Evolutionary conservation across 106 monocot species (phyloP), one percentile per base, ranked within the genome.

Genomic region (Gastrodia elata): DNA sequence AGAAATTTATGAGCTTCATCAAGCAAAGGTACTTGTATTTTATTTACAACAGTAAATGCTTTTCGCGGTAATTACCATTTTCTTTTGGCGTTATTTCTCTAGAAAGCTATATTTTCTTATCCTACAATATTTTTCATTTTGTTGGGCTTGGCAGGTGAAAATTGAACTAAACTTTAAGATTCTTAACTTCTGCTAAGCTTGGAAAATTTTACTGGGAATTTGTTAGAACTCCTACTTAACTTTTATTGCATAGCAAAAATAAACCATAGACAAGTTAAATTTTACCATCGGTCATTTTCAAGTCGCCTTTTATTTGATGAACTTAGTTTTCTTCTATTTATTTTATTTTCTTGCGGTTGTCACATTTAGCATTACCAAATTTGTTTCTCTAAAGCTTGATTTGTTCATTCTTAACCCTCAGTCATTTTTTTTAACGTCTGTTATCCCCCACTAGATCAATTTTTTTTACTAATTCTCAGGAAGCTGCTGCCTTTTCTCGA

Each of bases 1-100:
- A 70, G 97, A 97, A 68, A 83, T 97, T 65, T 97, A 88, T 84
- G 97, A 97, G 72, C 90, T 97, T 74, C 92, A 92, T 69, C 90
- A 93, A 77, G 97, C 97, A 64, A 97, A 97, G 86, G 97, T 97
- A 1, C 46, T 27, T 58, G 68, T 27, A n/a, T 57, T n/a, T 57
- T 41, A 3, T 39, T 64, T 26, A 44, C 28, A 26, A 28, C 26
- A 11, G 8, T 28, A 61, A 67, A 36, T 18, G 28, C 1, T 67
- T 34, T 35, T 30, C 36, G n/a, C n/a, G n/a, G n/a, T n/a, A n/a
- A n/a, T 2, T 18, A 30, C 18, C 36, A 30, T 2, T 37, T 30
- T 3, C 0, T 35, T 67, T 41, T 74, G 37, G 34, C 42, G 43
- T 40, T 59, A 26, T 61, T 61, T 3, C 30, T 61, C 11, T 2